Conservation (phyloP, 2,329 filamentous ascomycete species). For the Colletotrichum kahawae region DNA sequence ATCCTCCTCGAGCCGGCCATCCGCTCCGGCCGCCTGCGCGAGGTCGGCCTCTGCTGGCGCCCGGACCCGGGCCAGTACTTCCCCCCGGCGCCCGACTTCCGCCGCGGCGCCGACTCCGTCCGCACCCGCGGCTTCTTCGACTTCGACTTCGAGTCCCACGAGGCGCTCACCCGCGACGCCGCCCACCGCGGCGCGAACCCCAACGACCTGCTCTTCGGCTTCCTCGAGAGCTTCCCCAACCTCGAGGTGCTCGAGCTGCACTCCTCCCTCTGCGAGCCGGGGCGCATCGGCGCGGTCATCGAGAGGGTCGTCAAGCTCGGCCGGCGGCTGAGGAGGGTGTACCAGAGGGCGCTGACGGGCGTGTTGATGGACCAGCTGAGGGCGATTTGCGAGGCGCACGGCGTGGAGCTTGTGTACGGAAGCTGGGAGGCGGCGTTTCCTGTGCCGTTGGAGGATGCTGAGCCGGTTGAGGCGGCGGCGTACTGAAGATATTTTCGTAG, state of each 20-base stretch:
- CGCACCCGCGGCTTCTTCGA: constrained; percentile 37
- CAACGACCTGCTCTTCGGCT: constrained; percentile 8
- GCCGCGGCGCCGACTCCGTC: constrained; percentile 37
- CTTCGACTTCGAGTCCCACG: constrained; percentile 35
- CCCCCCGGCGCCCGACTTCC: constrained; percentile 37
- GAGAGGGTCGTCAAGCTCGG: constrained; percentile 4
- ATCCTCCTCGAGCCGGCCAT: constrained; percentile 29
- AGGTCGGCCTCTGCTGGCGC: constrained; percentile 29
- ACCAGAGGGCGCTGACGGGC: constrained; percentile 17
- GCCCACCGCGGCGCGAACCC: constrained; percentile 7
- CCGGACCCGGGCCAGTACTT: constrained; percentile 28
- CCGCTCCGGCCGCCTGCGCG: constrained; percentile 31
- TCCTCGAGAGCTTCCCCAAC: constrained; percentile 24
- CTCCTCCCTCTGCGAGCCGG: neutral
- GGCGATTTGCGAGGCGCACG: neutral
- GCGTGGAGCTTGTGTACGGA: constrained; percentile 12
- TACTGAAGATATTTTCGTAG: neutral
- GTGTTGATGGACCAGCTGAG: constrained; percentile 12
- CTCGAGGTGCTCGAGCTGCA: constrained; percentile 22
- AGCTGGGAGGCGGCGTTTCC: constrained; percentile 12
- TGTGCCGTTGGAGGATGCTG: neutral
- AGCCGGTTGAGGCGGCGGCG: neutral
- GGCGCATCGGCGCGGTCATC: neutral
- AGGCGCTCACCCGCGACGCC: constrained; percentile 12
- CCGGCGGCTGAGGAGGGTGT: neutral